Evolutionary conservation across 2,329 filamentous ascomycete genomes (phyloP).

Genomic region (Calycina marina): DNA sequence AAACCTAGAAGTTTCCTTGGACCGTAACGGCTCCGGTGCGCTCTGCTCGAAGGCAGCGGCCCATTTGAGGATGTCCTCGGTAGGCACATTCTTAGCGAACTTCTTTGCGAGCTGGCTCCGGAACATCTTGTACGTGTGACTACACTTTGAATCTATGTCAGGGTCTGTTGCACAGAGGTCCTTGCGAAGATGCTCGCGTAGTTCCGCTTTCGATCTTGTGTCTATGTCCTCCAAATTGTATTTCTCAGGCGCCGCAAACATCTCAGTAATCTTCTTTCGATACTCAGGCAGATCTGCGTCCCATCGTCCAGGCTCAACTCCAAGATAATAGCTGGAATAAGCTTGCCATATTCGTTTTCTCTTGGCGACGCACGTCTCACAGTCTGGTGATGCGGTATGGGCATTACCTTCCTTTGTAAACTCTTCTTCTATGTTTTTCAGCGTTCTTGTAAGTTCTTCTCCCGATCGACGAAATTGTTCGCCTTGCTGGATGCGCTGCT

Average conservation of each 20-base stretch:
- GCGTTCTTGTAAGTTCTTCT: conserved; percentile 9
- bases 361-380: conserved; percentile 12
- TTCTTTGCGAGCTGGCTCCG: too few relatives aligned
- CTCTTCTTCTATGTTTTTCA: conserved; percentile 11
- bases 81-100: conserved; percentile 7
- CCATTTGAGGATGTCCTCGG: conserved; percentile 4
- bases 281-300: conserved; percentile 9
- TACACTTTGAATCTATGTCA: too few relatives aligned
- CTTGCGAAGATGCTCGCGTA: conserved; percentile 14
- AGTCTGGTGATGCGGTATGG: conserved; percentile 14
- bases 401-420: conserved; percentile 9
- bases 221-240: conserved; percentile 15
- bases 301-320: conserved; percentile 13
- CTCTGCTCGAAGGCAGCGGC: background rate
- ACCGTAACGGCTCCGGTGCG: conserved; percentile 2
- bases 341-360: conserved; percentile 14
- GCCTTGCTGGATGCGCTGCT: conserved; percentile 13
- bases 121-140: too few relatives aligned
- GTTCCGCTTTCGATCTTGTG: conserved; percentile 7
- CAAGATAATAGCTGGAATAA: conserved; percentile 18
- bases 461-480: conserved; percentile 13
- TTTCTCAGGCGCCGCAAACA: conserved; percentile 11
- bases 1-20: conserved; percentile 3
- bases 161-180: conserved; percentile 14
- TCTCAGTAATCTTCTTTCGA: conserved; percentile 9